Evolutionary conservation across 768 basidiomycete genomes (phyloP).

Genomic region (Daedalea quercina): DNA sequence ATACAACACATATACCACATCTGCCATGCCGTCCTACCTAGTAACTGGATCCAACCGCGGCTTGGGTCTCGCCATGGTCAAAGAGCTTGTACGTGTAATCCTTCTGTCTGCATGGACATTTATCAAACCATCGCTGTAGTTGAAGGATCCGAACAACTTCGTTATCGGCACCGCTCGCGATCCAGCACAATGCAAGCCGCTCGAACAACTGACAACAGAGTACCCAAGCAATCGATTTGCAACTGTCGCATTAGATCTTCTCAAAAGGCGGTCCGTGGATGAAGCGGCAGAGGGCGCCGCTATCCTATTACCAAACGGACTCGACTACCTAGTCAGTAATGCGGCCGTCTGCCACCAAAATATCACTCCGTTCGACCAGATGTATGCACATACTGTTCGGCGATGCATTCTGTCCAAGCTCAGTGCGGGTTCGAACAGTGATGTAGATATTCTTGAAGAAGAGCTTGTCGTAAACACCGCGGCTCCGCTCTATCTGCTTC

Average conservation of each 20-base stretch:
- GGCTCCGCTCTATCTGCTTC: not conserved
- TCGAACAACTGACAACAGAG: not conserved
- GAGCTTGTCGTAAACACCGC: not conserved
- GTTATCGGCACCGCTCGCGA: constrained; percentile 1
- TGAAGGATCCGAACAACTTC: not conserved
- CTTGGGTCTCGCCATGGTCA: not conserved
- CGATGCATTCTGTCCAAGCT: too few species aligned
- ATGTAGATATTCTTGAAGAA: not conserved
- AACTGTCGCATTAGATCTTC: not conserved
- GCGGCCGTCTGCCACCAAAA: not conserved
- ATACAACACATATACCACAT: not conserved
- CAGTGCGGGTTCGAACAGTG: not conserved
- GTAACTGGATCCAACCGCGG: not conserved
- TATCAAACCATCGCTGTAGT: not conserved
- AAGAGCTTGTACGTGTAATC: not conserved
- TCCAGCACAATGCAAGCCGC: not conserved
- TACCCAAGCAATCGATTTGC: not conserved
- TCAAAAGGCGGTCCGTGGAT: not conserved
- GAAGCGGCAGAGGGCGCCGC: not conserved
- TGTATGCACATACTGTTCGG: not conserved
- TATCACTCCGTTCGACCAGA: not conserved
- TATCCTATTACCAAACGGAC: not conserved
- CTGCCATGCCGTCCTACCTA: constrained; percentile 2
- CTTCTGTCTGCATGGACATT: not conserved
- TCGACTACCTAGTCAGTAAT: constrained; percentile 2